Conservation (phyloP, 1,284 basidiomycete genomes). For the Trametes sp. region DNA sequence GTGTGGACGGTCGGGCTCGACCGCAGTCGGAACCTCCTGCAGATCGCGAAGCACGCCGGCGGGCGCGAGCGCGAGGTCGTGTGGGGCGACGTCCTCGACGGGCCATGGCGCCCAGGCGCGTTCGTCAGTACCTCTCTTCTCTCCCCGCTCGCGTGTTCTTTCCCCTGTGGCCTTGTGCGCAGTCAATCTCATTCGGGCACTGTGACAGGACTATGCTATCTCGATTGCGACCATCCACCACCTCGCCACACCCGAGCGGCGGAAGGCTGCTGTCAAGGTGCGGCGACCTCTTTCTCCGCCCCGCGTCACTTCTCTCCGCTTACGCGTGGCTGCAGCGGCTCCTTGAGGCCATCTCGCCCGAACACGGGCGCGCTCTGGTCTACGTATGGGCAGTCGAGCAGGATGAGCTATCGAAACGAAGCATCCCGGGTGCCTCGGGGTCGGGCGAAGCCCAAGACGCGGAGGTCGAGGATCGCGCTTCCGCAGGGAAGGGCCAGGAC, state of each 20-base stretch:
- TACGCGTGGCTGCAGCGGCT: conserved; percentile 57
- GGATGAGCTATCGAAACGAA: conserved; percentile 80
- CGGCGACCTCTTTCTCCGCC: conserved; percentile 27
- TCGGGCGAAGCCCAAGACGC: not conserved
- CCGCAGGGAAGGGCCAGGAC: conserved; percentile 53
- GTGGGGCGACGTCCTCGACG: conserved; percentile 73
- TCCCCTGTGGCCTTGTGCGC: not conserved
- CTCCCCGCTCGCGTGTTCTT: no score
- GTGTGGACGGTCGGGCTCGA: conserved; percentile 86
- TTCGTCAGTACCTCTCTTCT: conserved; percentile 74
- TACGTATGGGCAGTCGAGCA: conserved; percentile 99
- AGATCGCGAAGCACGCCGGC: conserved; percentile 73
- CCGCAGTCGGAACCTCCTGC: conserved; percentile 79
- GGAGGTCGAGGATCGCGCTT: not conserved
- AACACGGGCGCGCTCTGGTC: conserved; percentile 83
- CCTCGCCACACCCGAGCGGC: conserved; percentile 79
- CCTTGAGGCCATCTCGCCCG: conserved; percentile 66
- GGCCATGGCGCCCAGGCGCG: conserved; percentile 73
- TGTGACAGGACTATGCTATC: conserved; percentile 86
- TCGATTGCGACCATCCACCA: conserved; percentile 97
- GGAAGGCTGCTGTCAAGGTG: conserved; percentile 79
- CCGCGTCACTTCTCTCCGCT: no score
- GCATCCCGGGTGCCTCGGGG: conserved; percentile 57
- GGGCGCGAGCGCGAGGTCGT: conserved; percentile 72
- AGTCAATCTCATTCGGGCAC: not conserved